These are phyloP conservation scores for Tetrastigma voinierianum DNA, from an alignment of 164 flowering plant genomes.

Conservation along the genomic window DNA sequence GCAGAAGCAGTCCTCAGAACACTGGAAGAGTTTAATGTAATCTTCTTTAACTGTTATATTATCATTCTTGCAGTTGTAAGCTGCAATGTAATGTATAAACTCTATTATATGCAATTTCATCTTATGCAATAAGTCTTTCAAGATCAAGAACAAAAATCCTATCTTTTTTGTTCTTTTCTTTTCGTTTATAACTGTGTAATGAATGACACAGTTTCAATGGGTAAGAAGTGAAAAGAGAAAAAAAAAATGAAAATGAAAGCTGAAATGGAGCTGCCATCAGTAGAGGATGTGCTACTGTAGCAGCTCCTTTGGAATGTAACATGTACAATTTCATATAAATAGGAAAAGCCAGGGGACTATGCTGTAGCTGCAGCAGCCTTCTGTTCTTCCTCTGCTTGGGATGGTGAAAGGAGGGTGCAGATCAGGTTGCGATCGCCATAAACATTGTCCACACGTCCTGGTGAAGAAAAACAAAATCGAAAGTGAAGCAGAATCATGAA, in stretches of 20 bases:
- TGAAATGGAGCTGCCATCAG: too few relatives aligned
- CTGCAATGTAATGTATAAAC: conserved; percentile 1
- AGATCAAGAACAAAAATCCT: too few relatives aligned
- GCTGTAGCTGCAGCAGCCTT: conserved; percentile 72
- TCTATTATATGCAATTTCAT: not conserved
- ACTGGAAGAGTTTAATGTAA: not conserved
- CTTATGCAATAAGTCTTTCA: not conserved
- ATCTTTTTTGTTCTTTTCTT: too few relatives aligned
- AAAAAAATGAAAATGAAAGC: too few relatives aligned
- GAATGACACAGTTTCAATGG: too few relatives aligned
- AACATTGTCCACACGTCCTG: conserved; percentile 98
- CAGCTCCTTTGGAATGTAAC: too few relatives aligned
- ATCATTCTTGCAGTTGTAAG: conserved; percentile 1
- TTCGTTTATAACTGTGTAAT: too few relatives aligned
- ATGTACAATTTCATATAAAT: too few relatives aligned
- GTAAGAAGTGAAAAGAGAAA: too few relatives aligned
- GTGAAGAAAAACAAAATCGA: not conserved
- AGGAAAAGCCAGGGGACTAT: conserved; percentile 12
- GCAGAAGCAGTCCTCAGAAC: too few relatives aligned
- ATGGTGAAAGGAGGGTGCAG: conserved; percentile 83
- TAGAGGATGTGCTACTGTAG: too few relatives aligned
- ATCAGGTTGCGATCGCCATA: conserved; percentile 95
- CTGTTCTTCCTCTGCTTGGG: conserved; percentile 59
- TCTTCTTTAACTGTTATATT: not conserved
- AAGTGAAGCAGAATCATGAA: too few relatives aligned